These are phyloP conservation scores for Solanum tacnaense DNA, from an alignment of 257 asterid species.

Conservation along the genomic window DNA sequence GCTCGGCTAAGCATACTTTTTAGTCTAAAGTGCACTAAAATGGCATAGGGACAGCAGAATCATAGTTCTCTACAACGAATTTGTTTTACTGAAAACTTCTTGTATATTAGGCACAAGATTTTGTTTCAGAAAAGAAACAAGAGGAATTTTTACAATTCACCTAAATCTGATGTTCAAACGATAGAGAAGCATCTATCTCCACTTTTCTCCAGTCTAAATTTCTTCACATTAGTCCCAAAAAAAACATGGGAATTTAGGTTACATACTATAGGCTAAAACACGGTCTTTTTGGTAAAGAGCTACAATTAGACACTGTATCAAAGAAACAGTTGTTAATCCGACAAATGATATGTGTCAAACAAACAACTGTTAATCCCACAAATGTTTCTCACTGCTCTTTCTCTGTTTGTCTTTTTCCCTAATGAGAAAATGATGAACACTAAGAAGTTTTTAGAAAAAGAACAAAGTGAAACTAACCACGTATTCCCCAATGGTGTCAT, in stretches of 20 bases:
- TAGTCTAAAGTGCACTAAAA: neutral
- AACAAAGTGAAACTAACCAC: neutral
- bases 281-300: neutral
- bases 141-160: neutral
- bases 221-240: neutral
- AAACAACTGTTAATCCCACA: neutral
- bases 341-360: neutral
- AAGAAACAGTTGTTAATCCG: neutral
- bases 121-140: neutral
- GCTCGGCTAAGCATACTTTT: neutral
- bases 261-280: neutral
- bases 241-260: neutral
- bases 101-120: neutral
- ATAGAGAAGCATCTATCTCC: neutral
- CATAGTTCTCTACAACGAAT: neutral
- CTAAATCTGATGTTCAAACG: neutral
- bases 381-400: neutral
- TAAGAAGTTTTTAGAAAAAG: neutral
- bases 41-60: neutral
- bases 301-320: neutral
- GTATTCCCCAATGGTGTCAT: constrained; percentile 8
- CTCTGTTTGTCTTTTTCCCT: neutral
- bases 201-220: neutral
- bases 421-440: neutral
- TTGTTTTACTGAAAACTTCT: neutral